Conservation (phyloP, 768 basidiomycete genomes). For the Kwoniella shandongensis region DNA sequence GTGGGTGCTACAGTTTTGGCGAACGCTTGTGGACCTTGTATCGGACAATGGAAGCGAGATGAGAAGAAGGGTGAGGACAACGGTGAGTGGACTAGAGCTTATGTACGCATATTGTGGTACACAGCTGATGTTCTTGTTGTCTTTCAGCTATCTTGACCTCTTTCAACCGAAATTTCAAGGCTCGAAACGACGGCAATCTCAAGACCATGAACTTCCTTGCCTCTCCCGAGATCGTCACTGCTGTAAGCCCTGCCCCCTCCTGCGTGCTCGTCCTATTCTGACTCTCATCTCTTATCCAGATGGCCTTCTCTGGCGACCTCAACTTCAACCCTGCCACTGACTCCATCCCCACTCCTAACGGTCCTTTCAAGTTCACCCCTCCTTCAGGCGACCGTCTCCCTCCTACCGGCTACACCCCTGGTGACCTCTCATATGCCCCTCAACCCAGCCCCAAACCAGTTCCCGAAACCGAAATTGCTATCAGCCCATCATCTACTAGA, state of each 20-base stretch:
- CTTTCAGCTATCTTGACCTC: slow-evolving; percentile 84
- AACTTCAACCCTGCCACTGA: slow-evolving; percentile 93
- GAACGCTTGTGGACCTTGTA: slow-evolving; percentile 98
- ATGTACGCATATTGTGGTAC: background rate
- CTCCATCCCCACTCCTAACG: slow-evolving; percentile 63
- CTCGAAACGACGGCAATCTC: slow-evolving; percentile 92
- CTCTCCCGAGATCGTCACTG: slow-evolving; percentile 94
- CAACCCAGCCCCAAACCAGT: slow-evolving; percentile 68
- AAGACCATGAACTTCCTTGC: slow-evolving; percentile 96
- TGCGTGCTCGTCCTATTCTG: slow-evolving; percentile 18
- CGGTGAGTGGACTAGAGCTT: slow-evolving; percentile 63
- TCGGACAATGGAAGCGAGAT: slow-evolving; percentile 97
- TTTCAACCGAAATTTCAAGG: slow-evolving; percentile 94
- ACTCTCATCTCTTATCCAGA: slow-evolving; percentile 49
- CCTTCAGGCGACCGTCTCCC: slow-evolving; percentile 86
- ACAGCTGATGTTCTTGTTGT: slow-evolving; percentile 3
- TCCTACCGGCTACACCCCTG: slow-evolving; percentile 72
- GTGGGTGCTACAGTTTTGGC: slow-evolving; percentile 94
- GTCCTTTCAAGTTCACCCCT: slow-evolving; percentile 79
- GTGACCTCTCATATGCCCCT: slow-evolving; percentile 72
- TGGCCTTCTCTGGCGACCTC: slow-evolving; percentile 91
- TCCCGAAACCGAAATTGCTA: slow-evolving; percentile 73
- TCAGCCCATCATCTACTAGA: slow-evolving; percentile 74
- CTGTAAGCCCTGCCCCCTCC: slow-evolving; percentile 50
- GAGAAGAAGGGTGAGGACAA: slow-evolving; percentile 88